Evolutionary conservation across 345 rosid genomes (phyloP), one percentile per base, ranked within the genome.

Genomic region (Linum trigynum): DNA sequence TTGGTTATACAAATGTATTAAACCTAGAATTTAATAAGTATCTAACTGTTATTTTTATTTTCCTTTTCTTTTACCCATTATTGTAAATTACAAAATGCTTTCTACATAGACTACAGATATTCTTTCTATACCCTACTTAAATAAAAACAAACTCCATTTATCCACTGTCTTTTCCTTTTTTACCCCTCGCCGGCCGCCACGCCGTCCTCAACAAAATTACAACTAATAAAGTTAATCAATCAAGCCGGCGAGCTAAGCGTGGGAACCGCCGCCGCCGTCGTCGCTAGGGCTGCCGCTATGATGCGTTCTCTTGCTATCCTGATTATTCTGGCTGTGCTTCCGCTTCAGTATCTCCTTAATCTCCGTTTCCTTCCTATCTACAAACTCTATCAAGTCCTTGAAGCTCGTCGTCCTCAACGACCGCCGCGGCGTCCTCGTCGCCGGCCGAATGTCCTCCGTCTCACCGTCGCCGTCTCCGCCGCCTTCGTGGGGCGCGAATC

Each of bases 311-410:
- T 23, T 23, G 32, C 39, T 69, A 72, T 67, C 74, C 78, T 64
- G 32, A 23, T 78, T 86, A 67, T 36, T 73, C 32, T 76, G 80
- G 39, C 73, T 69, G 23, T 64, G 69, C 81, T 72, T 88, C 48
- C 84, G 72, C 76, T 75, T 87, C 14, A 85, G 80, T 67, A 74
- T 85, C 38, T 68, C 74, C 67, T 80, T 77, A 45, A 75, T 60
- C 72, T 70, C 78, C 59, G 2, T 65, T 66, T 85, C 87, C 70
- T 76, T 85, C 75, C 42, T 83, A 72, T 89, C 96, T 59, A 82
- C 74, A 75, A 86, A 86, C 41, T 67, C 87, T 8, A 85, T 68
- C 75, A 75, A 69, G 16, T 74, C 62, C 76, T 69, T 79, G 70
- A 85, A 77, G 82, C 91, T 89, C 4, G 73, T 64, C 2, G 89